Evolutionary conservation across 1,284 basidiomycete species (phyloP).

Genomic region (Moesziomyces aphidis): DNA sequence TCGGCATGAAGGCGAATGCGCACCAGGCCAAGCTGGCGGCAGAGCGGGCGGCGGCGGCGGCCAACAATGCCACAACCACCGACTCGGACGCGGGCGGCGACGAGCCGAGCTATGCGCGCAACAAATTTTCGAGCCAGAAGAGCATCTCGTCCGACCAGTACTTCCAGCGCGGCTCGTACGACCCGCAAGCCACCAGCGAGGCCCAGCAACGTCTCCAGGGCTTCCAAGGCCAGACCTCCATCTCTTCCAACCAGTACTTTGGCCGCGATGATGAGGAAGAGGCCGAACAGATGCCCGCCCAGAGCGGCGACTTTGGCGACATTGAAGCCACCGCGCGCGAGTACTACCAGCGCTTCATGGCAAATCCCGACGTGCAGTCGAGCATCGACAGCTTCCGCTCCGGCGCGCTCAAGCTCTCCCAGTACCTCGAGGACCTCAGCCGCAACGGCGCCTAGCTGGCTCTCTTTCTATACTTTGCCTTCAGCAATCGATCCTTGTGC

Average conservation of each 20-base stretch:
- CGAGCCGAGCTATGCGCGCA: constrained; percentile 82
- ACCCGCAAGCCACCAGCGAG: constrained; percentile 78
- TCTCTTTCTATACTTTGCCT: not conserved
- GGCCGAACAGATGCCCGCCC: constrained; percentile 27
- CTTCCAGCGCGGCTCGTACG: constrained; percentile 90
- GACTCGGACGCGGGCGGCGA: constrained; percentile 49
- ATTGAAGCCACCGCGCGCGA: constrained; percentile 63
- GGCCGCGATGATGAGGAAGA: constrained; percentile 89
- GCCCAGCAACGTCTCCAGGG: constrained; percentile 83
- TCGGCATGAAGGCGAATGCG: constrained; percentile 72
- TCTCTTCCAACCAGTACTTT: constrained; percentile 80
- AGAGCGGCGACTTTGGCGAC: constrained; percentile 61
- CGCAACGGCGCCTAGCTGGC: constrained; percentile 59
- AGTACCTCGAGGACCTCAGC: constrained; percentile 66
- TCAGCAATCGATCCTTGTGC: constrained; percentile 12
- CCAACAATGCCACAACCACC: constrained; percentile 33
- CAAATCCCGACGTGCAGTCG: constrained; percentile 67
- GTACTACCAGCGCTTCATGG: constrained; percentile 66
- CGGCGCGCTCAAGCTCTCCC: constrained; percentile 65
- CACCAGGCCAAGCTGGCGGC: constrained; percentile 52
- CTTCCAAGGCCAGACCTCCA: constrained; percentile 92
- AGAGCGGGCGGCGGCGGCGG: constrained; percentile 43
- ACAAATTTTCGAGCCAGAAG: constrained; percentile 92
- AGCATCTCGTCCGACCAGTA: constrained; percentile 94
- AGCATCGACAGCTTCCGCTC: constrained; percentile 64